phyloP scores from a whole-genome alignment of 495 filamentous ascomycete species.

The Schizothecium vesticola region DNA sequence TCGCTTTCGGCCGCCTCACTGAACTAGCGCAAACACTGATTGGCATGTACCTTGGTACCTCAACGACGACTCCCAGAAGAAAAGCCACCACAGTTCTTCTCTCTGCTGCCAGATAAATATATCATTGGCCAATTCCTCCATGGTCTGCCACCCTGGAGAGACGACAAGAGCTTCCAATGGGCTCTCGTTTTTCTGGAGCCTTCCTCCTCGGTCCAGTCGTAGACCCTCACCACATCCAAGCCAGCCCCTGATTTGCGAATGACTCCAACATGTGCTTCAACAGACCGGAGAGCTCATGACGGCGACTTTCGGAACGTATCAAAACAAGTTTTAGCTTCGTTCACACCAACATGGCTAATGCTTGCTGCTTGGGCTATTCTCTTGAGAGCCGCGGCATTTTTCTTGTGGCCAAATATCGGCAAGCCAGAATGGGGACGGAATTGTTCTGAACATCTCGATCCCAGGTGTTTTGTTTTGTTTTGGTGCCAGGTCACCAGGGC shows the following conservation, averaged over 20 bases:
- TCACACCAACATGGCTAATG: neutral
- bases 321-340: neutral
- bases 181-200: constrained; percentile 8
- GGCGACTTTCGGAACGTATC: neutral
- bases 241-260: constrained; percentile 5
- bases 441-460: neutral
- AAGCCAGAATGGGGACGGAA: neutral
- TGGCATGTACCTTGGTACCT: constrained; percentile 17
- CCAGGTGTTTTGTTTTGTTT: neutral
- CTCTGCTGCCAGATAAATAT: neutral
- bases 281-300: neutral
- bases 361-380: neutral
- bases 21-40: constrained; percentile 4
- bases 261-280: neutral
- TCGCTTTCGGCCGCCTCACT: constrained; percentile 29
- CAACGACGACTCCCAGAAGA: constrained; percentile 14
- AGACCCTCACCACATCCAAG: neutral
- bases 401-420: neutral
- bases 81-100: neutral
- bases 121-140: constrained; percentile 5
- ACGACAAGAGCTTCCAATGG: neutral
- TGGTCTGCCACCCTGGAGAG: constrained; percentile 17
- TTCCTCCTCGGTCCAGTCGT: neutral
- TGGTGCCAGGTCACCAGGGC: constrained; percentile 4
- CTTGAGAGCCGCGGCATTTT: neutral